Percentiles rank a stretch among this genome's conserved stretches.
phyloP scores from a whole-genome alignment of 768 basidiomycete species.

The Collybia sordida region DNA sequence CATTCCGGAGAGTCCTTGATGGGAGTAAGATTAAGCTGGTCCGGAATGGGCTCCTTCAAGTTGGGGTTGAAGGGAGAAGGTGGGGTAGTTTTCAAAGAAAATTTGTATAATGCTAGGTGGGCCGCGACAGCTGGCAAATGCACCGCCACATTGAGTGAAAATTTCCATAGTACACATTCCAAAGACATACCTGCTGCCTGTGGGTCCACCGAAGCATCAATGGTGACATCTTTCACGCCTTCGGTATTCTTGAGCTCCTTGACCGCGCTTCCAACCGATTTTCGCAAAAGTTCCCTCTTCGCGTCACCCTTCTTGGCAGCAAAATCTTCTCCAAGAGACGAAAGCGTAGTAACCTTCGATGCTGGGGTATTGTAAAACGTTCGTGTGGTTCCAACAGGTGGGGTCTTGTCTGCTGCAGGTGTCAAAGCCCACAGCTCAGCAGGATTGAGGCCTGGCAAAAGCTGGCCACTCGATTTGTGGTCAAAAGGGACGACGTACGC shows the following conservation, averaged over 20 bases:
- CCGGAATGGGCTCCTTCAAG: constrained; percentile 47
- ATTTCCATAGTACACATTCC: not conserved
- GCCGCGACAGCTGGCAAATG: constrained; percentile 65
- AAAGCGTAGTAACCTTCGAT: constrained; percentile 49
- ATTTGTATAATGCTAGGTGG: constrained; percentile 71
- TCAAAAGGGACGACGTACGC: constrained; percentile 62
- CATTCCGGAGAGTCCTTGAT: constrained; percentile 54
- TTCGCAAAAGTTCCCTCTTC: constrained; percentile 67
- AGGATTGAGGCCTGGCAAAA: constrained; percentile 39
- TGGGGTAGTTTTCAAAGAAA: constrained; percentile 74
- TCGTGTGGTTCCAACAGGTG: constrained; percentile 63
- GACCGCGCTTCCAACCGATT: constrained; percentile 70
- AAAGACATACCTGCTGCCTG: constrained; percentile 69
- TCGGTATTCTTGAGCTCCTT: constrained; percentile 65
- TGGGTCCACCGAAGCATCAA: constrained; percentile 68
- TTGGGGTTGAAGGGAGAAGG: constrained; percentile 67
- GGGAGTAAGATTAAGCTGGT: constrained; percentile 49
- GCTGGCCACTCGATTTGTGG: constrained; percentile 33
- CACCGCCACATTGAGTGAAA: not conserved
- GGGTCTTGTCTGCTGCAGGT: constrained; percentile 48
- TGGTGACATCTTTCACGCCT: constrained; percentile 56
- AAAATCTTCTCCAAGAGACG: constrained; percentile 60
- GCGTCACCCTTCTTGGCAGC: constrained; percentile 40
- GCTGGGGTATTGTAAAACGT: constrained; percentile 60
- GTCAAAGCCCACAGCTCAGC: constrained; percentile 51